These are phyloP conservation scores for Wickerhamomyces queroliae DNA, from an alignment of 805 yeast genomes.

Conservation along the genomic window DNA sequence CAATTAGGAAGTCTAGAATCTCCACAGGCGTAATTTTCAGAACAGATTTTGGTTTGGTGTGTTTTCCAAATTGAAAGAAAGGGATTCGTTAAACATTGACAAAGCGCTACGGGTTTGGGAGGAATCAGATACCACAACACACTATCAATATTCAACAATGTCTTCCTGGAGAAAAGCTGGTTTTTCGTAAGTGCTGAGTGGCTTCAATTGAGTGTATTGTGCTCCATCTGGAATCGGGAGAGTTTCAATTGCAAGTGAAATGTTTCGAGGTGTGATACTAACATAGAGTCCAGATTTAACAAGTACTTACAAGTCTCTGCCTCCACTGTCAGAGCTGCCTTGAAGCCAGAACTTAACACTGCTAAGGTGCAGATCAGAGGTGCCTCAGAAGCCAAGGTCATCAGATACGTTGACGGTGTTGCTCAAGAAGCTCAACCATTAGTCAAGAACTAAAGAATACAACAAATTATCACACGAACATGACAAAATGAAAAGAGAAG, in stretches of 20 bases:
- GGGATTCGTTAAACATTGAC: neutral
- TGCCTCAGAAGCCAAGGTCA: conserved; percentile 64
- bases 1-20: conserved; percentile 11
- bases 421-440: conserved; percentile 33
- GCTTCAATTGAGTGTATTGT: neutral
- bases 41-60: conserved; percentile 2
- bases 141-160: conserved; percentile 27
- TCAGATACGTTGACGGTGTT: conserved; percentile 67
- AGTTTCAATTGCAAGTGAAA: neutral
- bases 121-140: neutral
- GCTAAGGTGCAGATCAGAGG: conserved; percentile 66
- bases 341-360: conserved; percentile 80
- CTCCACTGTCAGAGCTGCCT: conserved; percentile 77
- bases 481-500: neutral
- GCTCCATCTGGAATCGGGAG: neutral
- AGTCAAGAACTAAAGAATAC: conserved; percentile 28
- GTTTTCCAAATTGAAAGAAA: neutral
- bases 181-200: conserved; percentile 39
- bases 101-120: too few species aligned
- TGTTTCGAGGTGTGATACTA: conserved; percentile 4
- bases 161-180: conserved; percentile 65
- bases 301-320: conserved; percentile 90
- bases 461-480: conserved; percentile 4
- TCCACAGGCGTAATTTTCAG: conserved; percentile 1
- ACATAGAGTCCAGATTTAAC: conserved; percentile 48